phyloP scores from a whole-genome alignment of 1,284 basidiomycete genomes.

The Fistulinella cinereoalba region DNA sequence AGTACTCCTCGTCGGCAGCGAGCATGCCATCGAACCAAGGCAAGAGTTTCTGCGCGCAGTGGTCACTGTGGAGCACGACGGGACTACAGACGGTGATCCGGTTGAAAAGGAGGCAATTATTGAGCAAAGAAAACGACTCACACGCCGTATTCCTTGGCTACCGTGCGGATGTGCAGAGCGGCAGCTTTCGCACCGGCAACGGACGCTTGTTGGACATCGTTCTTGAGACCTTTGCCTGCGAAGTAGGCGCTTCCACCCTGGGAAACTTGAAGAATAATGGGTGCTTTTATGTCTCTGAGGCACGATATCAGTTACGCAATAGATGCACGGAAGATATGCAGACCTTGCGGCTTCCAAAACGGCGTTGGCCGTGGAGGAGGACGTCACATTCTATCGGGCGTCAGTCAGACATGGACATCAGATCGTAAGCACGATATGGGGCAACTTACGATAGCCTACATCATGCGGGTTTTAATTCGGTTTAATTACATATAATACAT shows the following conservation, averaged over 20 bases:
- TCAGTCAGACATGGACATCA: conserved; percentile 3
- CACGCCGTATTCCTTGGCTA: conserved; percentile 90
- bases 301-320: conserved; percentile 2
- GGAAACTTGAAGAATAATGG: conserved; percentile 97
- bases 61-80: conserved; percentile 97
- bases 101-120: neutral
- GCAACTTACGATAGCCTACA: conserved; percentile 59
- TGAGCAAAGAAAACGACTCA: conserved; percentile 42
- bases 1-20: conserved; percentile 93
- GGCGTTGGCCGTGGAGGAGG: conserved; percentile 74
- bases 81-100: conserved; percentile 51
- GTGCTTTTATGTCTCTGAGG: conserved; percentile 82
- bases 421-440: conserved; percentile 2
- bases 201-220: conserved; percentile 97
- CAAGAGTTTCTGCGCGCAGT: conserved; percentile 98
- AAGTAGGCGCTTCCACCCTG: conserved; percentile 97
- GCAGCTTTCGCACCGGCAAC: conserved; percentile 90
- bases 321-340: neutral
- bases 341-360: conserved; percentile 74
- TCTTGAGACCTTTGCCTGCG: conserved; percentile 94
- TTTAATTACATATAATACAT: neutral
- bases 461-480: neutral
- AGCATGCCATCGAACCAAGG: conserved; percentile 99
- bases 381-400: conserved; percentile 58
- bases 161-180: conserved; percentile 88